phyloP scores from a whole-genome alignment of 2,329 filamentous ascomycete genomes.

The Calonectria montana region DNA sequence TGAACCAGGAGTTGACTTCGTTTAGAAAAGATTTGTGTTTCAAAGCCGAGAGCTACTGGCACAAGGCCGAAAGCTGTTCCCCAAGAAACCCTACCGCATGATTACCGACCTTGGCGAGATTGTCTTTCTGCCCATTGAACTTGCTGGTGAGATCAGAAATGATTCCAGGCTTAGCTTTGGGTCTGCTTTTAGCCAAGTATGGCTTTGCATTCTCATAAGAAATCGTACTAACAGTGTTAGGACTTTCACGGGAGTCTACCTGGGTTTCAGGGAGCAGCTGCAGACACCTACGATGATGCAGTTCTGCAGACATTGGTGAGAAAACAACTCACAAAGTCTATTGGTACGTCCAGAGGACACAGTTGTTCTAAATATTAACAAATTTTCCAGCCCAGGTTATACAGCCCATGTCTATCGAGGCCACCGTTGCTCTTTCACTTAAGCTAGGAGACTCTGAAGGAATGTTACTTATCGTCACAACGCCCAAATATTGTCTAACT shows the following conservation, averaged over 20 bases:
- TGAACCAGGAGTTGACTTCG: neutral
- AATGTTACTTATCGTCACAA: neutral
- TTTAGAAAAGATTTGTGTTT: neutral
- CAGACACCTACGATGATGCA: conserved; percentile 1
- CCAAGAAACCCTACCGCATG: neutral
- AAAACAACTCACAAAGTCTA: neutral
- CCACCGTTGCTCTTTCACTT: neutral
- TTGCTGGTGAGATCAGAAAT: neutral
- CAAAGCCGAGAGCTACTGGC: neutral
- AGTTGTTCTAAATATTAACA: too few species aligned
- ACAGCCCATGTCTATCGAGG: neutral
- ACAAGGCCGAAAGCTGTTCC: neutral
- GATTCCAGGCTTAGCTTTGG: neutral
- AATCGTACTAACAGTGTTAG: neutral
- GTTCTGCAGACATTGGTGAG: neutral
- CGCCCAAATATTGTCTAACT: too few species aligned
- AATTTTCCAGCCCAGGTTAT: neutral
- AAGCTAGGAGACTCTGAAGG: neutral
- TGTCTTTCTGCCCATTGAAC: neutral
- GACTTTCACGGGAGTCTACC: neutral
- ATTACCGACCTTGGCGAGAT: neutral
- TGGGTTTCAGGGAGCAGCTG: neutral
- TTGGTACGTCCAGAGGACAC: neutral
- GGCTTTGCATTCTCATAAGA: neutral
- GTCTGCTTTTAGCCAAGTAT: neutral